phyloP scores from a whole-genome alignment of 345 rosid genomes.

The Syzygium aqueum region DNA sequence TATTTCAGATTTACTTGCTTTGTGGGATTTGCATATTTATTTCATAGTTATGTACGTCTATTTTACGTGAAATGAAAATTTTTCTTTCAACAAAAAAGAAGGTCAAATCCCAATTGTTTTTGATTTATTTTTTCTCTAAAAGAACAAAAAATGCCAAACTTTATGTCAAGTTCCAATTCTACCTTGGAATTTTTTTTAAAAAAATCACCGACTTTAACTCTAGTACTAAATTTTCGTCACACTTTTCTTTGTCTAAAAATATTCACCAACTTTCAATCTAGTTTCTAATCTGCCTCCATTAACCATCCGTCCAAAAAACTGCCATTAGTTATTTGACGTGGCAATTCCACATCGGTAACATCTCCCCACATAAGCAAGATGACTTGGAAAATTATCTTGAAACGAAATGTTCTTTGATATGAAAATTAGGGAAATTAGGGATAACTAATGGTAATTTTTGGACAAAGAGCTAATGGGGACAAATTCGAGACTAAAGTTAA shows the following conservation, averaged over 20 bases:
- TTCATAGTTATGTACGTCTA: no score
- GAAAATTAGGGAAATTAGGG: background rate
- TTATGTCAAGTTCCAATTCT: background rate
- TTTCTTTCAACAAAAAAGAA: no score
- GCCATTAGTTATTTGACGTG: background rate
- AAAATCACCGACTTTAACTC: background rate
- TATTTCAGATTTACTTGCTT: no score
- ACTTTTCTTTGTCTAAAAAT: background rate
- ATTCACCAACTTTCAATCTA: background rate
- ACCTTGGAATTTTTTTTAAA: background rate
- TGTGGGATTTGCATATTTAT: no score
- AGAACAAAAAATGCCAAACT: background rate
- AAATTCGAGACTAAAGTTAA: background rate
- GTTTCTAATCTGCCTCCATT: background rate
- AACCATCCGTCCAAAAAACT: background rate
- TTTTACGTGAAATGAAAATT: no score
- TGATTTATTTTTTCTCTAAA: no score
- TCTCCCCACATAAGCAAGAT: background rate
- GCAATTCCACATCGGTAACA: background rate
- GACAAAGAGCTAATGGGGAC: background rate
- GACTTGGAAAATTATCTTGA: background rate
- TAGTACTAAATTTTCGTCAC: accelerated
- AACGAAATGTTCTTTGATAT: background rate
- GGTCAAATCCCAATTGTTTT: no score
- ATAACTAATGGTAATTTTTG: background rate